A percentile compares a stretch with the other conserved stretches of the same genome.
phyloP scores from a whole-genome alignment of 768 basidiomycete species.

The Podaxis mareebaensis region DNA sequence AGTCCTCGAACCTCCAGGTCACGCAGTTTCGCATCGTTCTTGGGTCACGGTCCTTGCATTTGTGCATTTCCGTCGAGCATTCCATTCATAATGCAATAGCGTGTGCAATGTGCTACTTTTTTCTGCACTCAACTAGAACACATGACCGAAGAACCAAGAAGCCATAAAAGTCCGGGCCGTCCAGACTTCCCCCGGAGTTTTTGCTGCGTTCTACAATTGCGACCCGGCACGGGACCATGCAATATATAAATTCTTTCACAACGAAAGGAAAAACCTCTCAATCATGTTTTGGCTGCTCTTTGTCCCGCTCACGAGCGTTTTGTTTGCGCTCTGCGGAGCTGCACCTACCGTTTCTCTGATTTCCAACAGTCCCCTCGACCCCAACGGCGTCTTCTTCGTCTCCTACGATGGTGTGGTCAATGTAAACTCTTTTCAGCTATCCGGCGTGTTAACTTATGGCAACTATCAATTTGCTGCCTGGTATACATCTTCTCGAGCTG shows the following conservation, averaged over 20 bases:
- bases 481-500: slow-evolving; percentile 43
- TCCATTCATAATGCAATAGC: not conserved
- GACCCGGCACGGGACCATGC: not conserved
- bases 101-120: not conserved
- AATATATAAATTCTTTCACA: not conserved
- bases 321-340: slow-evolving; percentile 25
- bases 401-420: slow-evolving; percentile 50
- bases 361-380: slow-evolving; percentile 38
- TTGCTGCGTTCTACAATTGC: not conserved
- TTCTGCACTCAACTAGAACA: not conserved
- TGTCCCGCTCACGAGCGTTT: slow-evolving; percentile 14
- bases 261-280: not conserved
- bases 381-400: slow-evolving; percentile 43
- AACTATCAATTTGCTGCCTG: slow-evolving; percentile 45
- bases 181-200: not conserved
- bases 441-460: slow-evolving; percentile 38
- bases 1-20: too few species aligned
- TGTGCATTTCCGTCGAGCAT: not conserved
- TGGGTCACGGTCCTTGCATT: too few species aligned
- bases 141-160: slow-evolving; percentile 7
- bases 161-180: slow-evolving; percentile 8
- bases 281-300: slow-evolving; percentile 12
- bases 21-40: too few species aligned
- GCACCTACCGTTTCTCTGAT: slow-evolving; percentile 42
- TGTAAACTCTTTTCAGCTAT: slow-evolving; percentile 47